Conservation (phyloP, 306 rosid genomes). For the Fagus crenata region DNA sequence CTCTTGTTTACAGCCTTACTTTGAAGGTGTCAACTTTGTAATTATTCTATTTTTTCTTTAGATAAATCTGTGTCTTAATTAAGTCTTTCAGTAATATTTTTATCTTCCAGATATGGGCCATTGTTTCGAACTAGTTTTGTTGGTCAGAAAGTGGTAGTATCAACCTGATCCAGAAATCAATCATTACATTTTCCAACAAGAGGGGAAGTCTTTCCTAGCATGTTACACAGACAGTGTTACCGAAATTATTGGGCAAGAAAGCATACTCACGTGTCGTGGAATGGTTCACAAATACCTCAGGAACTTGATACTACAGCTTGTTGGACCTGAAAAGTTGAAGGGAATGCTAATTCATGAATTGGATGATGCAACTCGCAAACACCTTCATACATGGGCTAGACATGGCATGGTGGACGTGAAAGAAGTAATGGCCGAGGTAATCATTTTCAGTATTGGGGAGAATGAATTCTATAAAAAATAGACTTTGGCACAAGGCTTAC, state of each 20-base stretch:
- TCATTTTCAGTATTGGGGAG: no score
- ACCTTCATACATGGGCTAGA: background rate
- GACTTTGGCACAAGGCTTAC: no score
- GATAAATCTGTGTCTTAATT: no score
- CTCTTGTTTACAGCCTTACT: no score
- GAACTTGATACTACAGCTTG: slow-evolving; percentile 2
- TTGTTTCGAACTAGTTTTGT: slow-evolving; percentile 1
- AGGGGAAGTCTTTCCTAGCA: no score
- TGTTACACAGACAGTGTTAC: slow-evolving; percentile 6
- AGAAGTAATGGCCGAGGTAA: no score
- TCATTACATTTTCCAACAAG: no score
- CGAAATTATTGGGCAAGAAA: background rate
- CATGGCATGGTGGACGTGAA: no score
- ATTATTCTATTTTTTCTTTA: no score
- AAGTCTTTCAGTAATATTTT: no score
- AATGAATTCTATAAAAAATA: no score
- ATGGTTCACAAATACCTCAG: background rate
- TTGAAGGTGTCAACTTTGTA: no score
- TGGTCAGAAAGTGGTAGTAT: background rate
- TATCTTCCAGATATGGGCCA: background rate
- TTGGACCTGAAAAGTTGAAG: background rate
- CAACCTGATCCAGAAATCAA: background rate
- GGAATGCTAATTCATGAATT: background rate
- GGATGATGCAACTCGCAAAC: background rate
- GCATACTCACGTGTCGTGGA: background rate